Evolutionary conservation across 768 basidiomycete species (phyloP), one percentile per base, ranked within the genome.

Genomic region (Xanthoconium purpureum): DNA sequence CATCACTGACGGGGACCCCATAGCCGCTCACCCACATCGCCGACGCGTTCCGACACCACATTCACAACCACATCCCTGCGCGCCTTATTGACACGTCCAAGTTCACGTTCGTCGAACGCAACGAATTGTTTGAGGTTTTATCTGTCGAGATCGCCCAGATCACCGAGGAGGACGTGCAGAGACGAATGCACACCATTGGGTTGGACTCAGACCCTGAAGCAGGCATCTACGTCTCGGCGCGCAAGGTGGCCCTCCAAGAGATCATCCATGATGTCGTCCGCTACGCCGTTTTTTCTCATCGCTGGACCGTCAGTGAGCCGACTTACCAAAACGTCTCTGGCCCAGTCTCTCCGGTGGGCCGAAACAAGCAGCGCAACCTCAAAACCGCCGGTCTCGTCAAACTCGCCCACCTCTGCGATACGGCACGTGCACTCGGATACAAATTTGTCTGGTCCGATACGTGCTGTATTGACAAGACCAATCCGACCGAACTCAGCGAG

Each of bases 401-500:
- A 46, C 64, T 67, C 37, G 28, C 40, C 6, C 53, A 53, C 12
- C 57, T 71, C 14, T 67, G 69, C 24, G 48, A 63, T 20, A 69
- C 52, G 1, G 69, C 65, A 4, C 61, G 55, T 6, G 17, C 43
- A 7, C 38, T 63, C 4, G 64, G 63, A 12, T 65, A 66, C 37
- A 61, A 46, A 15, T 32, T 64, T 11, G 63, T 62, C 54, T 71
- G 70, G 71, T 68, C 64, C 3, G 70, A 73, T 33, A 65, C 70
- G 0, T 72, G 68, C 18, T 73, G 70, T 52, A 69, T 73, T 36
- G 64, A 72, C 53, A 63, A 65, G 52, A 47, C 44, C 29, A 66
- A 66, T 42, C 28, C 54, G 3, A 29, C 56, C 3, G 71, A 73
- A 30, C 66, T 73, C n/a, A 57, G 59, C 14, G 71, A 73, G 50